These are phyloP conservation scores for Harringtonia aguacate DNA, from an alignment of 2,329 filamentous ascomycete species.

Conservation along the genomic window DNA sequence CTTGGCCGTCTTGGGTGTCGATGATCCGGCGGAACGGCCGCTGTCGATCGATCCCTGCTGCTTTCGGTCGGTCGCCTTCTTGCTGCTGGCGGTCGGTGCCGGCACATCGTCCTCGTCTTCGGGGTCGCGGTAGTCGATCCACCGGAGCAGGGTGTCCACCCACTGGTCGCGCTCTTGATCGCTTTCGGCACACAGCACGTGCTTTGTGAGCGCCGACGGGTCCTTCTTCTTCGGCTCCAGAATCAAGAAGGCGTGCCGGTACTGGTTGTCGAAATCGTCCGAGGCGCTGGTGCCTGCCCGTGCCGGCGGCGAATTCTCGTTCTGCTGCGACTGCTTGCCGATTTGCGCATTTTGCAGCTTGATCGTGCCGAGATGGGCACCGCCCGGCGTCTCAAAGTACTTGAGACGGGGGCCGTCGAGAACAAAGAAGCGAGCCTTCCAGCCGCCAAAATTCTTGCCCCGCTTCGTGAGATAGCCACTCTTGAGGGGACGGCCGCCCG, in stretches of 20 bases:
- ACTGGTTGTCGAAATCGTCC: slow-evolving; percentile 85
- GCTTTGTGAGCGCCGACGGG: slow-evolving; percentile 74
- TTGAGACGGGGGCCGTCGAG: slow-evolving; percentile 56
- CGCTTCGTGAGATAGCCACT: slow-evolving; percentile 92
- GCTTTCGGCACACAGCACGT: slow-evolving; percentile 92
- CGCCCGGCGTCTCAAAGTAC: slow-evolving; percentile 87
- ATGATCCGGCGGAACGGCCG: neutral
- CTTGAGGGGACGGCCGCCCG: slow-evolving; percentile 59
- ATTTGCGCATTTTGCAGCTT: slow-evolving; percentile 87
- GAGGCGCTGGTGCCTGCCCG: slow-evolving; percentile 31
- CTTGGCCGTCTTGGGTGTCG: slow-evolving; percentile 15
- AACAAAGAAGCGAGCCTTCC: slow-evolving; percentile 72
- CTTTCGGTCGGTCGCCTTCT: slow-evolving; percentile 27
- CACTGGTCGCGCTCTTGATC: slow-evolving; percentile 86
- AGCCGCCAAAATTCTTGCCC: slow-evolving; percentile 97
- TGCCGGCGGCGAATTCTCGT: slow-evolving; percentile 52
- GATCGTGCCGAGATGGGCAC: slow-evolving; percentile 84
- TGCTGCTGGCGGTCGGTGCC: slow-evolving; percentile 12
- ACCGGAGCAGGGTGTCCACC: slow-evolving; percentile 82
- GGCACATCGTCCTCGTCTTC: slow-evolving; percentile 37
- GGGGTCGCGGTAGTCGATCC: slow-evolving; percentile 66
- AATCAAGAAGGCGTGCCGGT: slow-evolving; percentile 90
- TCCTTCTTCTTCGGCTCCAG: slow-evolving; percentile 96
- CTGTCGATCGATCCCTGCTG: slow-evolving; percentile 23
- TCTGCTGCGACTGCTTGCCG: slow-evolving; percentile 71